Base-by-base conservation (phyloP, 345 rosid genomes). In the Boechera retrofracta region DNA sequence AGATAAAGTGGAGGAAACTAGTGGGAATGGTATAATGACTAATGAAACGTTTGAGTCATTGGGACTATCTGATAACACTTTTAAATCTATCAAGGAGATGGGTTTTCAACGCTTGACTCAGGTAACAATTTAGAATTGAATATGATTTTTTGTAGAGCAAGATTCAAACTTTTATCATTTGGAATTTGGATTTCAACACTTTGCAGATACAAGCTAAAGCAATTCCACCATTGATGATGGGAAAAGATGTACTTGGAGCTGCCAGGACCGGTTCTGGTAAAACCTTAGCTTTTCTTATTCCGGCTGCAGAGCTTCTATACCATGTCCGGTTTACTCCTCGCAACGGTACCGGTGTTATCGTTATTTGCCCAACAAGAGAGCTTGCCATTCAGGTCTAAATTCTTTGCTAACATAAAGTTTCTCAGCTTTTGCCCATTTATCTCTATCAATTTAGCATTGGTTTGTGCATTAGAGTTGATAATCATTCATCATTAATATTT, bases 261-360 rank as follows among this genome's bases (percentile, higher is more conserved):
- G 99, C 98, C 3, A 88, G 98, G 75, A 96, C 99, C 0, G 98
- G 98, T 76, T 91, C 98, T 67, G 98, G 98, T 36, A 96, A 96
- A 77, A 91, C 99, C 41, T 85, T 95, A 69, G 98, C 97, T 39
- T 95, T 95, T 72, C 85, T 95, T 57, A 83, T 93, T 64, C 99
- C 98, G 0, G 99, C 98, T 31, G 83, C 82, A 2, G 99, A 95
- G 81, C 83, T 92, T 83, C 75, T 95, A 8, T 87, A 79, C 81
- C 87, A 87, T 81, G 85, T 83, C 47, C 88, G 63, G 26, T 95
- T 93, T 10, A 24, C 85, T 71, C 92, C 98, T 72, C 88, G 93
- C 61, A 92, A 93, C 69, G 99, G 98, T 60, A 82, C 91, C 0
- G 97, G 98, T 56, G 93, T 89, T 71, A 77, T 95, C 7, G 90